Conservation (phyloP, 2,329 filamentous ascomycete genomes). For the Corniculantispora saksenae region DNA sequence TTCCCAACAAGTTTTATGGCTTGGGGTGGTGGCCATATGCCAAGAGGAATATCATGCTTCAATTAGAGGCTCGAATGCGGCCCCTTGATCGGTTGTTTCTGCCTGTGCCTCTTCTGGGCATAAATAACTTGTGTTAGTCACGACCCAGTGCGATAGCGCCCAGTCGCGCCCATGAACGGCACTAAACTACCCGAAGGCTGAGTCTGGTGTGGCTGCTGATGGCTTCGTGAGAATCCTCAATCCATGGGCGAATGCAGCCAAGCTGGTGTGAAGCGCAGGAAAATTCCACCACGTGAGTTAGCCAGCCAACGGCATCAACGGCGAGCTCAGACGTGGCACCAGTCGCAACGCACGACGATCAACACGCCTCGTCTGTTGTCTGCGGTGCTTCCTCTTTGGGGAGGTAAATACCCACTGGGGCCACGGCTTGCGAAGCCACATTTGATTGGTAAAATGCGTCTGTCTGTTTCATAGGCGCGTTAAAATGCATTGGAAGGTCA, state of each 20-base stretch:
- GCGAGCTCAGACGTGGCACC: slow-evolving; percentile 11
- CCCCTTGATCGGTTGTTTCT: neutral
- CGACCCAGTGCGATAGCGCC: neutral
- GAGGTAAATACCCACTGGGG: too few relatives aligned
- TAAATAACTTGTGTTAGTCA: neutral
- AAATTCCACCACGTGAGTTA: slow-evolving; percentile 7
- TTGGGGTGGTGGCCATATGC: neutral
- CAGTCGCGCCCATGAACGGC: neutral
- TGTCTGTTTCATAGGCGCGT: neutral
- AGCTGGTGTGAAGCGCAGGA: neutral
- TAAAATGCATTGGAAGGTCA: neutral
- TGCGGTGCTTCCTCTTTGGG: neutral
- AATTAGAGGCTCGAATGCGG: neutral
- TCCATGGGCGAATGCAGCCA: neutral
- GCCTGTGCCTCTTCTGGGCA: neutral
- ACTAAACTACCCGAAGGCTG: neutral
- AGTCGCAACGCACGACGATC: slow-evolving; percentile 2
- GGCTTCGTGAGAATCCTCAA: neutral
- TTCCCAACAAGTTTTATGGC: too few relatives aligned
- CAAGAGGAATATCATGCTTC: neutral
- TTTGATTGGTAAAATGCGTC: neutral
- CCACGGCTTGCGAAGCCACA: neutral
- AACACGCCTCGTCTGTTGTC: neutral
- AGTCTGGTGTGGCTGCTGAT: neutral
- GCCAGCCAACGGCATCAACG: slow-evolving; percentile 1